phyloP scores from a whole-genome alignment of 306 rosid species.

The Cucurbita pepo region DNA sequence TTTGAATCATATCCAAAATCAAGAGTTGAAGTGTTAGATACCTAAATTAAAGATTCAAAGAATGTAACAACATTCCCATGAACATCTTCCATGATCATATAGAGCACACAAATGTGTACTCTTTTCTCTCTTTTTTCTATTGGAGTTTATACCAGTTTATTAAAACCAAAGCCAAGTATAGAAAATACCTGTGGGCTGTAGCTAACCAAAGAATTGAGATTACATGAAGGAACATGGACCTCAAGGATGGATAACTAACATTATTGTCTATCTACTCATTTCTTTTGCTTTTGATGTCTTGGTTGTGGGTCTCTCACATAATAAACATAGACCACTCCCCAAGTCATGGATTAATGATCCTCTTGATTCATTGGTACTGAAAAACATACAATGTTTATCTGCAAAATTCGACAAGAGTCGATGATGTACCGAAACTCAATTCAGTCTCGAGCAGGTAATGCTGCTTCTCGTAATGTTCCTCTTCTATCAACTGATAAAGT shows the following conservation, averaged over 20 bases:
- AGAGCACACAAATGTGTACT: background rate
- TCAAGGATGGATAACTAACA: background rate
- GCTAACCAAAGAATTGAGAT: slow-evolving; percentile 1
- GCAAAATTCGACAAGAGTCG: background rate
- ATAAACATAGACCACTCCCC: background rate
- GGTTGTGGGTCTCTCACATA: background rate
- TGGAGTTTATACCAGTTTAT: background rate
- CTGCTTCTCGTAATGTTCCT: slow-evolving; percentile 21
- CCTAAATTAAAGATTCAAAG: background rate
- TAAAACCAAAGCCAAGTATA: background rate
- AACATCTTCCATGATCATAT: background rate
- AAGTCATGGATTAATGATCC: background rate
- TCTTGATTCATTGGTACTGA: background rate
- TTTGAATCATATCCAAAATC: background rate
- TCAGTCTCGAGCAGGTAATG: slow-evolving; percentile 8
- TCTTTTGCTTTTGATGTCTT: background rate
- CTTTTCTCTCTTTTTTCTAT: background rate
- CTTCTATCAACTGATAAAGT: slow-evolving; percentile 32
- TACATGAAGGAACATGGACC: background rate
- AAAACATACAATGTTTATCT: background rate
- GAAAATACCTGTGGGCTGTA: background rate
- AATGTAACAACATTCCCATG: background rate
- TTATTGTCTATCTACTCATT: background rate
- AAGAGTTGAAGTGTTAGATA: background rate
- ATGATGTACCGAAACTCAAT: background rate